Conservation (phyloP, 2,329 filamentous ascomycete genomes). For the Aureobasidium sp. region DNA sequence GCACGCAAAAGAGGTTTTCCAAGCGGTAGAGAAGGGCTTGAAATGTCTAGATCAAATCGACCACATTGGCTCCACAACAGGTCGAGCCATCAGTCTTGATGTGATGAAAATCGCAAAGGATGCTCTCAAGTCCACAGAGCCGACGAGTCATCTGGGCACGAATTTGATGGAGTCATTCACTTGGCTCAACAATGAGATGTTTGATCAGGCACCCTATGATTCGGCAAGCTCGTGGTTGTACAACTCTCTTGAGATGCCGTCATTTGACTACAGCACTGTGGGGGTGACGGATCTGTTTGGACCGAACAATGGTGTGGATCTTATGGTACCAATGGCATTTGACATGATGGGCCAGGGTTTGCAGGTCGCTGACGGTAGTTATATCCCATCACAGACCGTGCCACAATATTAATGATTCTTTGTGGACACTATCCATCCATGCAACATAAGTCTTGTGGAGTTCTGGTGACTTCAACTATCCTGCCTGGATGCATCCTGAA, state of each 20-base stretch:
- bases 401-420: not conserved
- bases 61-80: conserved; percentile 14
- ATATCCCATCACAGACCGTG: not conserved
- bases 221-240: conserved; percentile 11
- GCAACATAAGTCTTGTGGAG: no score
- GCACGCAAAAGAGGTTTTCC: conserved; percentile 11
- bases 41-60: conserved; percentile 4
- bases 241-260: not conserved
- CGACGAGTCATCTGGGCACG: not conserved
- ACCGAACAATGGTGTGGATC: not conserved
- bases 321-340: not conserved
- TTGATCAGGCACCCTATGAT: not conserved
- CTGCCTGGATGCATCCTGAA: no score
- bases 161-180: conserved; percentile 9
- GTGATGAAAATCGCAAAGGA: conserved; percentile 17
- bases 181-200: conserved; percentile 10
- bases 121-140: conserved; percentile 3
- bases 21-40: conserved; percentile 3
- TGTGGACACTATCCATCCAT: no score
- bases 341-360: conserved; percentile 3
- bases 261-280: not conserved
- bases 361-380: not conserved
- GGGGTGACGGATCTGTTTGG: conserved; percentile 1
- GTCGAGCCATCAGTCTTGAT: conserved; percentile 13
- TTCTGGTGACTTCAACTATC: no score